These are phyloP conservation scores for Penicillium roqueforti DNA, from an alignment of 495 filamentous ascomycete genomes.

Conservation along the genomic window DNA sequence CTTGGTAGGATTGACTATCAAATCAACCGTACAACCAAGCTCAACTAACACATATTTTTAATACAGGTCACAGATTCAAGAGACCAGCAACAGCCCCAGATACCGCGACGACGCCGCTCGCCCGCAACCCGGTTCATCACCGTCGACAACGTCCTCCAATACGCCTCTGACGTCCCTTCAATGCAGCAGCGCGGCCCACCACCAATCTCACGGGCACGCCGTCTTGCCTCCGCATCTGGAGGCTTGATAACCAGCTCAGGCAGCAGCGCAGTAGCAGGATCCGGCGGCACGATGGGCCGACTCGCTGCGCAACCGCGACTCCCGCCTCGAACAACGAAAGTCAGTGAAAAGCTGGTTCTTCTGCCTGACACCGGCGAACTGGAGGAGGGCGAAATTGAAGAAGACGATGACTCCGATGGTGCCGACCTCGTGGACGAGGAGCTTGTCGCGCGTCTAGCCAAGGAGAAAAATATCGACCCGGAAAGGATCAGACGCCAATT, in stretches of 20 bases:
- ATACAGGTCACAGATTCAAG: slow-evolving; percentile 57
- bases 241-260: slow-evolving; percentile 28
- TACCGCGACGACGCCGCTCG: slow-evolving; percentile 35
- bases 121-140: slow-evolving; percentile 77
- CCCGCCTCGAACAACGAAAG: slow-evolving; percentile 82
- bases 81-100: slow-evolving; percentile 41
- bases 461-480: slow-evolving; percentile 37
- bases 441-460: slow-evolving; percentile 36
- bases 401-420: slow-evolving; percentile 22
- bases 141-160: slow-evolving; percentile 93
- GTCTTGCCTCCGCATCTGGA: slow-evolving; percentile 37
- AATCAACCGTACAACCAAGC: neutral
- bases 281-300: slow-evolving; percentile 32
- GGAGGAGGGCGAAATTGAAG: slow-evolving; percentile 18
- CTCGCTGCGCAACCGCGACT: slow-evolving; percentile 65
- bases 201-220: slow-evolving; percentile 50
- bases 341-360: slow-evolving; percentile 93
- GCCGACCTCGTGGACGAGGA: slow-evolving; percentile 50
- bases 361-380: slow-evolving; percentile 71
- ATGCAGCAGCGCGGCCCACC: slow-evolving; percentile 80
- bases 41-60: slow-evolving; percentile 11
- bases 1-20: slow-evolving; percentile 36
- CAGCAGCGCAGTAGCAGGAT: slow-evolving; percentile 12
- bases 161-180: slow-evolving; percentile 91
- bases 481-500: slow-evolving; percentile 36